These are phyloP conservation scores for Dipteronia sinensis DNA, from an alignment of 345 rosid genomes.

Conservation along the genomic window DNA sequence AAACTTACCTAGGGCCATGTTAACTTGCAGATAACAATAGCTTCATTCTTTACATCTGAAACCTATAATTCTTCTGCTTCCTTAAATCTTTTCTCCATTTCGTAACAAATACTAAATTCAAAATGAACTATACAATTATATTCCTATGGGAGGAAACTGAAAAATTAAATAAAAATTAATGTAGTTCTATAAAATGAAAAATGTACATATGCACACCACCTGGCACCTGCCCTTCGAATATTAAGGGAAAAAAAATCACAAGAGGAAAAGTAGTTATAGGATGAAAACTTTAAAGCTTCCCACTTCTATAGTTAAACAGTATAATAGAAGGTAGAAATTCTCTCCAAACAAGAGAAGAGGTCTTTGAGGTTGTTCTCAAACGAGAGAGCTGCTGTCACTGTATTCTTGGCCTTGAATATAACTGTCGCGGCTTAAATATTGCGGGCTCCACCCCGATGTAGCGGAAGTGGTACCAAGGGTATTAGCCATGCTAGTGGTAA, in stretches of 20 bases:
- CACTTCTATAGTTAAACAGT: background rate
- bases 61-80: background rate
- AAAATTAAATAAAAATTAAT: too few species aligned
- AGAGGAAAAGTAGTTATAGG: background rate
- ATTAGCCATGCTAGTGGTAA: slow-evolving; percentile 10
- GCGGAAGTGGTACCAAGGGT: slow-evolving; percentile 31
- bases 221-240: too few species aligned
- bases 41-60: background rate
- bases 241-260: background rate
- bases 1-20: background rate
- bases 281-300: background rate
- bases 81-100: too few species aligned
- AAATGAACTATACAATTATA: too few species aligned
- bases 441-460: slow-evolving; percentile 48
- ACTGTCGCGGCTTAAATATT: slow-evolving; percentile 24
- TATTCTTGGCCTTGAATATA: slow-evolving; percentile 11
- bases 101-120: background rate
- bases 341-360: background rate
- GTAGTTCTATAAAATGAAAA: too few species aligned
- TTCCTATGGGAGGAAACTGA: too few species aligned
- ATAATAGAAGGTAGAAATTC: background rate
- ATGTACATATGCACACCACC: too few species aligned
- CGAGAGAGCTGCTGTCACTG: slow-evolving; percentile 32
- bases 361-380: slow-evolving; percentile 6
- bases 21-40: background rate